Evolutionary conservation across 192 early-diverging fungal genomes (phyloP), one percentile per base, ranked within the genome.

Genomic region (Thoreauomyces humboldtii): DNA sequence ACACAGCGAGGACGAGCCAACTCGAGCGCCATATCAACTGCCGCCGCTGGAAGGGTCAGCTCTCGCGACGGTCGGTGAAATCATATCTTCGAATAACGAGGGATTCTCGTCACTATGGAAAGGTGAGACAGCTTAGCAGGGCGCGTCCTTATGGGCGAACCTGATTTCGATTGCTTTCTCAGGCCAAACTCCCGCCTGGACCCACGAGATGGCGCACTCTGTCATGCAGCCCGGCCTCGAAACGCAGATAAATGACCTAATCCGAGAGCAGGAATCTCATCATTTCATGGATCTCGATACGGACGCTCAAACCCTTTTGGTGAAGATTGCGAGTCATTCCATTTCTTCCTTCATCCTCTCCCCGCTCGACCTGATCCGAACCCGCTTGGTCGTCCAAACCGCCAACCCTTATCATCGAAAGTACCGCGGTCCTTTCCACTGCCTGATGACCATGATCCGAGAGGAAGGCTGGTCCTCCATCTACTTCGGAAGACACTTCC

Each of bases 301-400:
- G 17, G 28, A 45, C 28, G 54, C 68, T 52, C 50, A 34, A 46
- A 58, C 33, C 21, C 53, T 78, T 22, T 37, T 85, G 29, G 90
- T 91, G 5, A 61, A 90, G 28, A 80, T 97, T 4, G 78, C 81
- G 1, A 93, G 91, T 21, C 85, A 90, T 68, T 67, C 91, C 4
- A 61, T 92, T 2, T 84, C 89, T 7, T 92, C 91, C 2, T 74
- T 92, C 51, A 32, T 93, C 27, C 81, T 97, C 50, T 89, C 87
- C 58, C 96, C 96, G 0, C 73, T 99, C 47, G 94, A 97, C 55
- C 74, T 97, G 11, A 80, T 91, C 25, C 84, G 87, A 41, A 95
- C 95, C 15, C 74, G 90, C 36, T 72, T 96, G 52, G 77, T 93
- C 19, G 90, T 94, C 4, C 96, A 98, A 74, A 87, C 93, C 12